Base-by-base conservation (phyloP, 2,329 filamentous ascomycete genomes). In the Ceratocystis colombiana region DNA sequence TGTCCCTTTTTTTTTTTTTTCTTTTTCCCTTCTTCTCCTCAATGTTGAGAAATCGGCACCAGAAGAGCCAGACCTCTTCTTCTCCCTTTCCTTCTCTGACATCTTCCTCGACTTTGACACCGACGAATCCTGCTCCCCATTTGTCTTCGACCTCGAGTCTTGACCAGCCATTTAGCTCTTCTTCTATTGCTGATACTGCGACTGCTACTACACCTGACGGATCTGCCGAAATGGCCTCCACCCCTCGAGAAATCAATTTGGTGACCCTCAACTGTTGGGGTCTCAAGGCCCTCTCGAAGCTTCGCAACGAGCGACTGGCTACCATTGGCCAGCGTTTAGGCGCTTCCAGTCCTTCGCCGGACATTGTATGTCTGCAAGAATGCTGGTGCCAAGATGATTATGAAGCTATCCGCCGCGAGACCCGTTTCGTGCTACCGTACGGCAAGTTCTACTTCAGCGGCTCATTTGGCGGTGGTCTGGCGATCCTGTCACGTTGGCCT, bases 181-280 rank as follows among this genome's bases (percentile, higher is more conserved):
- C 53, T 33, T 61, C 66, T 10, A 57, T 55, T 10, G 33, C 48
- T 33, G 46, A 46, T 15, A 22, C 44, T 17, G 48, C 10, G 57
- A 44, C 64, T 37, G 22, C 64, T 55, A 20, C 62, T 30, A 12
- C 41, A 69, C 71, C 72, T 65, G 69, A 71, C 5, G 53, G 64
- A n/a, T 74, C 72, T 70, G 84, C 82, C 20, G 77, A 45, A 44
- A 64, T 64, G 55, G 37, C 77, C 17, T 25, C 55, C 12, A 28
- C 45, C 20, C 64, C 64, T 17, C 46, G n/a, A 41, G 81, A 86
- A 67, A 83, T 97, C 73, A 87, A 88, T 72, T 81, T 97, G 71
- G 78, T 96, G 70, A 94, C 90, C 3, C 84, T 96, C 74, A 99
- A 99, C 77, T 96, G 91, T 84, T 97, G 94, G 93, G 94, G 94